A percentile compares a stretch with the other conserved stretches of the same genome.
These are phyloP conservation scores for Hypoxylon subgilvum DNA, from an alignment of 495 filamentous ascomycete species.

Conservation along the genomic window DNA sequence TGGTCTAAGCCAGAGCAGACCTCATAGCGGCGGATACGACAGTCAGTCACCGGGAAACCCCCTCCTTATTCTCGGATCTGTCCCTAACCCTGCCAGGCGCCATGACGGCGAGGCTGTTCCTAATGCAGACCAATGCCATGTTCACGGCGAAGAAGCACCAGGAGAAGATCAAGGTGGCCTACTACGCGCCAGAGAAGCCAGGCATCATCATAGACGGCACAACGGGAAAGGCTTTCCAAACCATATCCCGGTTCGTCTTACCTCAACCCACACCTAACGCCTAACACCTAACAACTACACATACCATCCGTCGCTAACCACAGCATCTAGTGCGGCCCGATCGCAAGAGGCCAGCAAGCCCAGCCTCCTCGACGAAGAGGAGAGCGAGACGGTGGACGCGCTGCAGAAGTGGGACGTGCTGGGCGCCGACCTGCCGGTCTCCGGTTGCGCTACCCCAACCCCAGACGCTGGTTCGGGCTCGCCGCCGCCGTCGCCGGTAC, in stretches of 20 bases:
- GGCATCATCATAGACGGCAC: background rate
- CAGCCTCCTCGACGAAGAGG: conserved; percentile 20
- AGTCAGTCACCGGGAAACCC: conserved; percentile 50
- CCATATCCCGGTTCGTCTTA: background rate
- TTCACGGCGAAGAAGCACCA: background rate
- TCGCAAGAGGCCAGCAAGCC: background rate
- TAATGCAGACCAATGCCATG: conserved; percentile 64
- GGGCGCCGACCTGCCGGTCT: background rate
- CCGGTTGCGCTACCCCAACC: background rate
- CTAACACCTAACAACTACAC: no score
- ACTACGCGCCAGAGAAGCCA: background rate
- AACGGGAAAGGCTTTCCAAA: no score
- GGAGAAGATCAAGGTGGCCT: background rate
- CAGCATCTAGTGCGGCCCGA: background rate
- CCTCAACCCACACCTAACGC: background rate
- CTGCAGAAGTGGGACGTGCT: conserved; percentile 17
- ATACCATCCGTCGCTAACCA: background rate
- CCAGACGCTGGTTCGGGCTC: no score
- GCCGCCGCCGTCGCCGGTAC: no score
- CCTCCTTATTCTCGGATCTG: background rate
- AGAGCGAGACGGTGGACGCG: background rate
- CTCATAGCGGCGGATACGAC: conserved; percentile 77
- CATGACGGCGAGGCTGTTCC: conserved; percentile 69
- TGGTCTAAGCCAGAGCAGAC: conserved; percentile 16
- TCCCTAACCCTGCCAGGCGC: conserved; percentile 42